Percentiles rank a stretch among this genome's conserved stretches.
Evolutionary conservation across 2,329 filamentous ascomycete genomes (phyloP).

Genomic region (Colletotrichum sp.): DNA sequence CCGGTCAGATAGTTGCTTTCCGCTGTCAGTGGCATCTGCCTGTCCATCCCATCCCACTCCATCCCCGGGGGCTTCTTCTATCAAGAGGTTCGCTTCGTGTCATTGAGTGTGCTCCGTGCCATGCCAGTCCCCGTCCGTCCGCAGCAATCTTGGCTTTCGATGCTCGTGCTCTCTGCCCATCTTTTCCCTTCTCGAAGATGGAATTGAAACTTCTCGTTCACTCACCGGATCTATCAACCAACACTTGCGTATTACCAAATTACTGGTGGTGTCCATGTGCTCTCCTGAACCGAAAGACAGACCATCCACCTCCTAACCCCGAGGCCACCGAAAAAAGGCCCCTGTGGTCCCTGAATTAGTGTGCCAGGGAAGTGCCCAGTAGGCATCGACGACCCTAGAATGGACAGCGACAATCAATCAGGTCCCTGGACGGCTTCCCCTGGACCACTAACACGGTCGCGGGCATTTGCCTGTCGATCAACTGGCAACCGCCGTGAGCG

Average conservation of each 20-base stretch:
- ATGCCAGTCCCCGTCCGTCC: neutral
- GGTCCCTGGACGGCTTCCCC: neutral
- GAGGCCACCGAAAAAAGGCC: neutral
- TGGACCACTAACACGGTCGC: neutral
- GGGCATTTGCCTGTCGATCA: conserved; percentile 16
- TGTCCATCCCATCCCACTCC: neutral
- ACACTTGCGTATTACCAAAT: neutral
- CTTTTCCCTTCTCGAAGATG: neutral
- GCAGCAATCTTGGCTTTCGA: neutral
- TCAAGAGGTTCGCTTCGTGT: neutral
- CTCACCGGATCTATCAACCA: neutral
- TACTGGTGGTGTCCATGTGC: neutral
- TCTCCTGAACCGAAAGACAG: neutral
- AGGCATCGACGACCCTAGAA: neutral
- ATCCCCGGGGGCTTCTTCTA: neutral
- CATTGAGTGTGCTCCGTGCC: neutral
- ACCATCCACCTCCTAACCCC: neutral
- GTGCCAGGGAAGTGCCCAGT: conserved; percentile 9
- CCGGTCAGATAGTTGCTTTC: neutral
- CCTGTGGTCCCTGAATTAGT: conserved; percentile 15
- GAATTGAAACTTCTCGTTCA: neutral
- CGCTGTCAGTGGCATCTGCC: neutral
- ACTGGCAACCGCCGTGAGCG: neutral
- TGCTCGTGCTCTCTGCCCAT: neutral
- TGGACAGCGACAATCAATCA: neutral